Percentiles rank a stretch among this genome's conserved stretches.
Evolutionary conservation across 371 early-diverging fungal genomes (phyloP).

Genomic region (Mucor ambiguus): DNA sequence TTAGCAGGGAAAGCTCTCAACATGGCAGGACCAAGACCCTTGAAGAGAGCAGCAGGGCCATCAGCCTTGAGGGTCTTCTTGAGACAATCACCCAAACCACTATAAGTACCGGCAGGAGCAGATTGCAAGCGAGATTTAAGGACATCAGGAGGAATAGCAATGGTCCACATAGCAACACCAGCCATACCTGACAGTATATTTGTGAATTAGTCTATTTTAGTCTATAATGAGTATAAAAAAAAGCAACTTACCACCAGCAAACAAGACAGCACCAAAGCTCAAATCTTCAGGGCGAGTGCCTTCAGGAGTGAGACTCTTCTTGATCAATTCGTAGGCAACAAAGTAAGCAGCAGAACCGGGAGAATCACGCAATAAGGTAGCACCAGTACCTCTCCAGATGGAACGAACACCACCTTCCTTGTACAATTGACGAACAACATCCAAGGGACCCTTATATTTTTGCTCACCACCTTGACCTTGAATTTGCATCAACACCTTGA

Average conservation of each 20-base stretch:
- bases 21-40: conserved; percentile 88
- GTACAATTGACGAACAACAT: conserved; percentile 74
- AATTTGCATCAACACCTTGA: conserved; percentile 92
- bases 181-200: conserved; percentile 56
- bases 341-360: conserved; percentile 97
- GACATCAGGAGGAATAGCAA: conserved; percentile 94
- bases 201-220: background rate
- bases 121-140: conserved; percentile 97
- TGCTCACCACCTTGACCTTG: conserved; percentile 56
- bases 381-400: conserved; percentile 93
- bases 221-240: background rate
- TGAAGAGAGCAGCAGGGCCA: conserved; percentile 93
- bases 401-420: conserved; percentile 81
- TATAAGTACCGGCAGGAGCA: conserved; percentile 92
- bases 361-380: conserved; percentile 92
- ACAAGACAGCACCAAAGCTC: conserved; percentile 80
- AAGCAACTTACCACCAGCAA: conserved; percentile 85
- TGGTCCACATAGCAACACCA: conserved; percentile 85
- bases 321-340: conserved; percentile 93
- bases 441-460: conserved; percentile 82
- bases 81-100: conserved; percentile 79
- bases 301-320: conserved; percentile 76
- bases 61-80: conserved; percentile 83
- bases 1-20: conserved; percentile 71
- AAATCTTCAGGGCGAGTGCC: conserved; percentile 72